Conservation (phyloP, 2,329 filamentous ascomycete genomes). For the Epichloe gansuensis region DNA sequence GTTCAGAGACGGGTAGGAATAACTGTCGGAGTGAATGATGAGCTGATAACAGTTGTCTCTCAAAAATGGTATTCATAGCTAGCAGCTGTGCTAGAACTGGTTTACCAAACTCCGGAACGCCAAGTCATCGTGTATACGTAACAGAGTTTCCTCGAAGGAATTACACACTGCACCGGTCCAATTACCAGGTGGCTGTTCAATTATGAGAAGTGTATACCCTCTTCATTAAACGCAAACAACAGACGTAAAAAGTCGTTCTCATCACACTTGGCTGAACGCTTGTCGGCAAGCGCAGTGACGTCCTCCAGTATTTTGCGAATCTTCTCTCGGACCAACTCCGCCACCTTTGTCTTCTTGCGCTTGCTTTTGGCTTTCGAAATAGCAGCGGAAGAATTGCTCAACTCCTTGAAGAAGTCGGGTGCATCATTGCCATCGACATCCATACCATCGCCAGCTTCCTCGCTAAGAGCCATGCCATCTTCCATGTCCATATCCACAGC, state of each 20-base stretch:
- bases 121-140: background rate
- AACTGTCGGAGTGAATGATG: too few species aligned
- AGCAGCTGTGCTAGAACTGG: background rate
- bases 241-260: constrained; percentile 84
- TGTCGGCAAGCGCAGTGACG: constrained; percentile 67
- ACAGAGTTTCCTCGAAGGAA: too few species aligned
- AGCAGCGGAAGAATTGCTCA: constrained; percentile 27
- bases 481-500: constrained; percentile 23
- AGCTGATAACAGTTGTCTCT: too few species aligned
- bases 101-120: background rate
- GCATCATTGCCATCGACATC: constrained; percentile 55
- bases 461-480: constrained; percentile 16
- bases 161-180: background rate
- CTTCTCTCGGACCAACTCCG: constrained; percentile 73
- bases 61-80: background rate
- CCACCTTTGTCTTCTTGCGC: constrained; percentile 68
- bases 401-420: constrained; percentile 74
- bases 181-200: background rate
- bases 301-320: constrained; percentile 73
- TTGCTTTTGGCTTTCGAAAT: constrained; percentile 48
- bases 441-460: constrained; percentile 28
- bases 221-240: constrained; percentile 71
- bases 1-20: too few species aligned
- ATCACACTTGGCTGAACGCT: constrained; percentile 73
- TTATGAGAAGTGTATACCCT: constrained; percentile 83